Evolutionary conservation across 257 asterid species (phyloP), one percentile per base, ranked within the genome.

Genomic region (Rauvolfia tetraphylla): DNA sequence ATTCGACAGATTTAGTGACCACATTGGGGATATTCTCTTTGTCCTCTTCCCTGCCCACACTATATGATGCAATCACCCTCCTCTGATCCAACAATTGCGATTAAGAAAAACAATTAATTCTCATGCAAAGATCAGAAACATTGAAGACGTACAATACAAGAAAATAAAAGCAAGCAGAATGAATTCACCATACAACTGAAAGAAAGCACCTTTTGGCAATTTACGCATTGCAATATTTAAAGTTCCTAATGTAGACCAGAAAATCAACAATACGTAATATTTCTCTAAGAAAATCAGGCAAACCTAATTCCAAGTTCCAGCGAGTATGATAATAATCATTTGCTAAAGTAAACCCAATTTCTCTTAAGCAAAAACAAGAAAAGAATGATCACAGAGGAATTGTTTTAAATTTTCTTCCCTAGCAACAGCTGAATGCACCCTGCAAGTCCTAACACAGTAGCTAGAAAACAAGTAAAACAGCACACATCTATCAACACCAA

Each of bases 21-120:
- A 72, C 49, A 25, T 41, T 34, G 9, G 77, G 73, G 49, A 67
- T 42, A 56, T 38, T 76, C 20, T 46, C 72, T 27, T 75, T 71
- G 31, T 79, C 78, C 41, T 76, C 82, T 49, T 70, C 82, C 34
- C 62, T 63, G 14, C 85, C 83, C 38, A 15, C 68, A 12, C 81
- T 66, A 51, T 84, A 72, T 7, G 90, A 81, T 65, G 88, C 82
- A 5, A 90, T 65, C 81, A 90, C 56, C 81, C 79, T 89, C 87
- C 88, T 89, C 96, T 92, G 92, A 58, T 80, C 69, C 76, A 77
- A 85, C 70, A 79, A 79, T 62, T 31, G 80, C 76, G 72, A 31
- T 2, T 69, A 14, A 67, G 22, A 22, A 3, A 65, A 22, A 73
- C 51, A 9, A 71, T 49, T 13, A 70, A 46, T 17, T 65, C 11